phyloP scores from a whole-genome alignment of 495 filamentous ascomycete species.

The Talaromyces liani region DNA sequence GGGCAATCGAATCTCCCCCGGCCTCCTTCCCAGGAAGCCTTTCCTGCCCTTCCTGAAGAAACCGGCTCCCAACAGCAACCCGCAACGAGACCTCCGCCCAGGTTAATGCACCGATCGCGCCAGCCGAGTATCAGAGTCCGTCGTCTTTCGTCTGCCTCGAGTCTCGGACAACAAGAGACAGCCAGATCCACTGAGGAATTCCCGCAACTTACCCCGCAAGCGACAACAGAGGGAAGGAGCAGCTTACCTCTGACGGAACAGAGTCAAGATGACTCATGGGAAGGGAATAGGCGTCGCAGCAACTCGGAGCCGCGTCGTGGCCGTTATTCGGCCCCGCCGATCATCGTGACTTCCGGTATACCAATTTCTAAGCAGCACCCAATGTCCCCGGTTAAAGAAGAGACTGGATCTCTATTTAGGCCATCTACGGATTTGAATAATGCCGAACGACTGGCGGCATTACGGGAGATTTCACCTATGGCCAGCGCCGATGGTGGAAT shows the following conservation, averaged over 20 bases:
- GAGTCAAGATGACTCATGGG: slow-evolving; percentile 26
- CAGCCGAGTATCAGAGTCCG: slow-evolving; percentile 35
- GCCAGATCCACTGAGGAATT: slow-evolving; percentile 12
- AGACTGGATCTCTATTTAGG: slow-evolving; percentile 20
- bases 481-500: neutral
- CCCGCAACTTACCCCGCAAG: slow-evolving; percentile 6
- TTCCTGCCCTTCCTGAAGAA: slow-evolving; percentile 3
- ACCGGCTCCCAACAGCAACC: neutral
- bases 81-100: neutral
- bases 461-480: neutral
- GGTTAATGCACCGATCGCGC: slow-evolving; percentile 18
- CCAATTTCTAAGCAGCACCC: slow-evolving; percentile 16
- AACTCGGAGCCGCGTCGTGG: slow-evolving; percentile 38
- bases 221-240: slow-evolving; percentile 9
- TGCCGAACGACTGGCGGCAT: neutral
- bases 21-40: slow-evolving; percentile 4
- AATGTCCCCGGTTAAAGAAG: slow-evolving; percentile 34
- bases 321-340: slow-evolving; percentile 27
- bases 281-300: slow-evolving; percentile 35
- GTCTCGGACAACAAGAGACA: slow-evolving; percentile 1
- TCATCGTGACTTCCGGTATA: slow-evolving; percentile 25
- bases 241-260: slow-evolving; percentile 10
- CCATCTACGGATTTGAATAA: slow-evolving; percentile 6
- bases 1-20: neutral
- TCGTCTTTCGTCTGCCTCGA: slow-evolving; percentile 25